Percentiles rank a stretch among this genome's conserved stretches.
These are phyloP conservation scores for Clohesyomyces aquaticus DNA, from an alignment of 495 filamentous ascomycete genomes.

Conservation along the genomic window DNA sequence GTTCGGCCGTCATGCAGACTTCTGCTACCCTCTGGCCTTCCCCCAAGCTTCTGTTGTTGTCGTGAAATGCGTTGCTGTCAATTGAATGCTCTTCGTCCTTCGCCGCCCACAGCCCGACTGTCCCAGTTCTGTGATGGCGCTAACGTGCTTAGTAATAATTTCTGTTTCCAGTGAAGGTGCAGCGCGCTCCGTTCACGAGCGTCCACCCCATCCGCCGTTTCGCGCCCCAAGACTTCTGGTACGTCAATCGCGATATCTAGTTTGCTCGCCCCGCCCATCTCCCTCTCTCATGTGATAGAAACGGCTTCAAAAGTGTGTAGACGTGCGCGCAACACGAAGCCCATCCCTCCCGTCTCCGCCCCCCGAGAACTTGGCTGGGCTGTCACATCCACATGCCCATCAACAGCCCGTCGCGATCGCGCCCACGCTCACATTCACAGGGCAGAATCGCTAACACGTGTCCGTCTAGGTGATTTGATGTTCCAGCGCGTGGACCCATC, in stretches of 20 bases:
- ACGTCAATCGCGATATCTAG: neutral
- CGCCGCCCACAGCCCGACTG: neutral
- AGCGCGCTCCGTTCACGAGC: neutral
- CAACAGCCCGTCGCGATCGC: slow-evolving; percentile 2
- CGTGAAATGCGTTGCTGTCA: neutral
- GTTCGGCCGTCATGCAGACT: neutral
- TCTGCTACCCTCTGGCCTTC: neutral
- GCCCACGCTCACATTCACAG: slow-evolving; percentile 4
- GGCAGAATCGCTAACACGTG: slow-evolving; percentile 6
- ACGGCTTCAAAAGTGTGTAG: neutral
- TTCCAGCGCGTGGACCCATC: neutral
- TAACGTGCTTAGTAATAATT: neutral
- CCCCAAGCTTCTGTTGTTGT: neutral
- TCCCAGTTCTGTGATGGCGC: neutral
- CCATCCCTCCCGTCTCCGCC: neutral
- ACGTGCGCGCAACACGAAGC: neutral
- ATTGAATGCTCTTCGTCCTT: neutral
- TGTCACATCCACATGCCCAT: too few species aligned
- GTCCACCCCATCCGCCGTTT: neutral
- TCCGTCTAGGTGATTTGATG: slow-evolving; percentile 16
- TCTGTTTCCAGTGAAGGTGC: too few species aligned
- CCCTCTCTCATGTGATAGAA: neutral
- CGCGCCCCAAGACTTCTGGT: neutral
- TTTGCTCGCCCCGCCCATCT: neutral
- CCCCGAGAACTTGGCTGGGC: slow-evolving; percentile 4